Percentiles rank a stretch among this genome's conserved stretches.
Evolutionary conservation across 148 eudicot species (phyloP).

Genomic region (Agrostemma githago): DNA sequence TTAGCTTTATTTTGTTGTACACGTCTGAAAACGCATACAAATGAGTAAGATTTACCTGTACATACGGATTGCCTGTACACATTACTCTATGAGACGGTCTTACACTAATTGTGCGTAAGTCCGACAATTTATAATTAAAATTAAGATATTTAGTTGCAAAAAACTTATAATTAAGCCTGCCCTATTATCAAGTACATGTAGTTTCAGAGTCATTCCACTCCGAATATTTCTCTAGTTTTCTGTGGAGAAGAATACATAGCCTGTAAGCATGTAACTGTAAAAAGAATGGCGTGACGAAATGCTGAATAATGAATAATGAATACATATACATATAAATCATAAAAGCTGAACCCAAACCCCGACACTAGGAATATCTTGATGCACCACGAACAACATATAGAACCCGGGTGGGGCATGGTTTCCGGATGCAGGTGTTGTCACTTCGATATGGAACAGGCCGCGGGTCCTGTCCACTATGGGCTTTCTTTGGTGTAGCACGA

Average conservation of each 20-base stretch:
- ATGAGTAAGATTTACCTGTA: background rate
- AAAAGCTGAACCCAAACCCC: slow-evolving; percentile 63
- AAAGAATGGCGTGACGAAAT: background rate
- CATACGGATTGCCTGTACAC: background rate
- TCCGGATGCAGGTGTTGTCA: slow-evolving; percentile 29
- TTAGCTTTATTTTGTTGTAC: background rate
- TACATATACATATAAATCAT: slow-evolving; percentile 3
- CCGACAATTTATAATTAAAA: background rate
- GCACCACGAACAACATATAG: slow-evolving; percentile 52
- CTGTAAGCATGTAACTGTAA: no score
- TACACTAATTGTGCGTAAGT: background rate
- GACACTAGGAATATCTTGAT: slow-evolving; percentile 46
- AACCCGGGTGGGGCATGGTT: slow-evolving; percentile 48
- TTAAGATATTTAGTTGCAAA: background rate
- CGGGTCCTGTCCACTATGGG: background rate
- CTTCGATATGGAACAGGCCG: slow-evolving; percentile 21
- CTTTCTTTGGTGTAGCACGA: slow-evolving; percentile 13
- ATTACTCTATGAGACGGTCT: background rate
- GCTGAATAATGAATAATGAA: background rate
- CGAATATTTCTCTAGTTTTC: background rate
- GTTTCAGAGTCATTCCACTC: no score
- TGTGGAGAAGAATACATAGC: background rate
- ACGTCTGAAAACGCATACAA: background rate
- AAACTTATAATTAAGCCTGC: no score
- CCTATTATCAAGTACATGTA: no score